A percentile compares a stretch with the other conserved stretches of the same genome.
Evolutionary conservation across 495 filamentous ascomycete genomes (phyloP).

Genomic region (Xylaria nigripes): DNA sequence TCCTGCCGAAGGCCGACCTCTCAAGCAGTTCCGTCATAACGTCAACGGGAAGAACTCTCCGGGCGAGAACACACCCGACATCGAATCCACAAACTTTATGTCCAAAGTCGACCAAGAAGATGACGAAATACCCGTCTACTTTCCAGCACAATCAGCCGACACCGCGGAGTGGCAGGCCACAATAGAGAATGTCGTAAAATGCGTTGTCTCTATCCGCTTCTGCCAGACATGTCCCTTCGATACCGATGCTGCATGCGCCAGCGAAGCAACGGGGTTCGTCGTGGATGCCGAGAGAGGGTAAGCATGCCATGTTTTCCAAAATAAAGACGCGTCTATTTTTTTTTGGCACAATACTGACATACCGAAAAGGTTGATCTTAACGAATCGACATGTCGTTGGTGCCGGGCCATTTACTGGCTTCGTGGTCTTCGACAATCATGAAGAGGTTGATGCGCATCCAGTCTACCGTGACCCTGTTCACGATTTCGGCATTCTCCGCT

Average conservation of each 20-base stretch:
- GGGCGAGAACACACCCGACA: constrained; percentile 41
- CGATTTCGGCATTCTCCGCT: constrained; percentile 94
- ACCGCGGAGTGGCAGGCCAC: constrained; percentile 95
- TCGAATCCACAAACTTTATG: constrained; percentile 19
- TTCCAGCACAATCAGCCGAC: constrained; percentile 52
- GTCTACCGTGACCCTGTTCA: constrained; percentile 98
- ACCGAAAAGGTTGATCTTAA: constrained; percentile 48
- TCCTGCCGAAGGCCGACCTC: constrained; percentile 33
- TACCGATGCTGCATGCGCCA: constrained; percentile 84
- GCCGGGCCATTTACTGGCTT: constrained; percentile 96
- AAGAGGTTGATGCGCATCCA: constrained; percentile 93
- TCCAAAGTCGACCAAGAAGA: constrained; percentile 30
- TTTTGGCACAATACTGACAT: constrained; percentile 29
- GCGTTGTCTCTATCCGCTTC: constrained; percentile 95
- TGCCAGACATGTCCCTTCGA: constrained; percentile 98
- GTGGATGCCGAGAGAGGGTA: constrained; percentile 93
- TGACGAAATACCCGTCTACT: constrained; percentile 31
- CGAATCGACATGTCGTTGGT: constrained; percentile 91
- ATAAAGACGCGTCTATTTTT: constrained; percentile 1
- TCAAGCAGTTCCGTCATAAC: constrained; percentile 40
- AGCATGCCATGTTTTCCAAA: constrained; percentile 7
- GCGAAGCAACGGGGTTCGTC: constrained; percentile 95
- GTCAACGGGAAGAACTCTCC: constrained; percentile 38
- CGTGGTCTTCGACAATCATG: constrained; percentile 97
- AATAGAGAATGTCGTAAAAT: constrained; percentile 85